phyloP scores from a whole-genome alignment of 371 early-diverging fungal genomes.

The Zychaea mexicana region DNA sequence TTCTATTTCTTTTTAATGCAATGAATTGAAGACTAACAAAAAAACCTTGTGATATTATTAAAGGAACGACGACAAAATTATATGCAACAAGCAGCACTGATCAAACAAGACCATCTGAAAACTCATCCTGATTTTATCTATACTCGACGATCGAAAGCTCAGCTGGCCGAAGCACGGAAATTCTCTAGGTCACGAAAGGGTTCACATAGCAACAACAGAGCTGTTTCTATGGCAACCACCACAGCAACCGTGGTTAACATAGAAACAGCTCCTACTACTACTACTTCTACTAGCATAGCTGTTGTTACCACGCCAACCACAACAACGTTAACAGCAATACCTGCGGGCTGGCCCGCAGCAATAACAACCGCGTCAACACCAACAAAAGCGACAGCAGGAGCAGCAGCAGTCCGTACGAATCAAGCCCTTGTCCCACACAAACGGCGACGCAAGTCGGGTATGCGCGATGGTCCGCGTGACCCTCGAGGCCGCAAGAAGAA shows the following conservation, averaged over 20 bases:
- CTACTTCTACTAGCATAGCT: background rate
- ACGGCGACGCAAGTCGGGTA: slow-evolving; percentile 6
- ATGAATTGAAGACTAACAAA: background rate
- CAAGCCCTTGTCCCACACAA: slow-evolving; percentile 7
- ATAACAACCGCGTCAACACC: background rate
- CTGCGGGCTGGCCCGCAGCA: background rate
- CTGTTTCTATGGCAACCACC: no score
- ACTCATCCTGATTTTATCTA: slow-evolving; percentile 65
- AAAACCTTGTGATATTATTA: background rate
- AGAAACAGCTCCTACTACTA: no score
- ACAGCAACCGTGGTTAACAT: no score
- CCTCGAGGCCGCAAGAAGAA: slow-evolving; percentile 67
- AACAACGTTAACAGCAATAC: background rate
- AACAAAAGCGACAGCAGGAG: background rate
- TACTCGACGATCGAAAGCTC: slow-evolving; percentile 62
- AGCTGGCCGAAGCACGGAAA: slow-evolving; percentile 52
- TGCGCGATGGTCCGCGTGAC: slow-evolving; percentile 39
- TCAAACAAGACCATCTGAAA: slow-evolving; percentile 63
- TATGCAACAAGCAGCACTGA: slow-evolving; percentile 37
- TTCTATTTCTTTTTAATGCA: background rate
- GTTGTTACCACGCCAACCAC: background rate
- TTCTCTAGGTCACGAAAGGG: slow-evolving; percentile 23
- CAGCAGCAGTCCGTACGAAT: background rate
- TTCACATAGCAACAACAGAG: background rate
- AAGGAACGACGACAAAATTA: slow-evolving; percentile 39